Conservation (phyloP, 805 yeast genomes). For the Lachancea quebecensis region DNA sequence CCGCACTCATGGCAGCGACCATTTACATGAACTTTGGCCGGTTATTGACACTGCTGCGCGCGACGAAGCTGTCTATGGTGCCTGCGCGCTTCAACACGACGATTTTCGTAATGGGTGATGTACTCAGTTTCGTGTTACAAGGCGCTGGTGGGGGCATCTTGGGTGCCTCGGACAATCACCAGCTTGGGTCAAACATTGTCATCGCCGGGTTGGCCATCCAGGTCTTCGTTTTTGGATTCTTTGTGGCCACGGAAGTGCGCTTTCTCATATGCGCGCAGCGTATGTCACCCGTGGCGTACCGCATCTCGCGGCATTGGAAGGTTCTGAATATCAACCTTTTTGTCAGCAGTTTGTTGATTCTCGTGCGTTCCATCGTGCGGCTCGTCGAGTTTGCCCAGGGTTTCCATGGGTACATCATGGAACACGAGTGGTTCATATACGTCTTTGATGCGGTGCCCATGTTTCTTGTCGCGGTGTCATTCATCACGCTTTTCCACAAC, state of each 20-base stretch:
- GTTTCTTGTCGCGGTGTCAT: conserved; percentile 11
- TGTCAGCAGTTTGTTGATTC: conserved; percentile 12
- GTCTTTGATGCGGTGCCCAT: conserved; percentile 24
- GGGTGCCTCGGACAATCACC: conserved; percentile 3
- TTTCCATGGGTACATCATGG: conserved; percentile 17
- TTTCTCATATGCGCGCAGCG: conserved; percentile 8
- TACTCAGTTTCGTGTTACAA: conserved; percentile 25
- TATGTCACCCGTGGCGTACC: not conserved
- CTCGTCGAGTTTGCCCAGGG: conserved; percentile 27
- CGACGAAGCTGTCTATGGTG: conserved; percentile 7
- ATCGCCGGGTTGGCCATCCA: conserved; percentile 29
- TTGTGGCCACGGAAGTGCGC: conserved; percentile 13
- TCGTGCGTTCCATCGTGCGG: conserved; percentile 26
- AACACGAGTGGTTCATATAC: conserved; percentile 21
- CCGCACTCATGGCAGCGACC: conserved; percentile 27
- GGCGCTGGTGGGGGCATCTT: conserved; percentile 28
- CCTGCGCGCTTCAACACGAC: conserved; percentile 17
- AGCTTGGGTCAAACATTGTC: conserved; percentile 18
- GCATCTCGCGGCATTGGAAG: conserved; percentile 7
- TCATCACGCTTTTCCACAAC: conserved; percentile 8
- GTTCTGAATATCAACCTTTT: conserved; percentile 8
- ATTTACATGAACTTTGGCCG: conserved; percentile 27
- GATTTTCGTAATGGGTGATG: conserved; percentile 26
- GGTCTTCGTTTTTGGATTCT: conserved; percentile 23
- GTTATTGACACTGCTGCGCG: conserved; percentile 11